Base-by-base conservation (phyloP, 805 yeast genomes). In the Candida manassasensis region DNA sequence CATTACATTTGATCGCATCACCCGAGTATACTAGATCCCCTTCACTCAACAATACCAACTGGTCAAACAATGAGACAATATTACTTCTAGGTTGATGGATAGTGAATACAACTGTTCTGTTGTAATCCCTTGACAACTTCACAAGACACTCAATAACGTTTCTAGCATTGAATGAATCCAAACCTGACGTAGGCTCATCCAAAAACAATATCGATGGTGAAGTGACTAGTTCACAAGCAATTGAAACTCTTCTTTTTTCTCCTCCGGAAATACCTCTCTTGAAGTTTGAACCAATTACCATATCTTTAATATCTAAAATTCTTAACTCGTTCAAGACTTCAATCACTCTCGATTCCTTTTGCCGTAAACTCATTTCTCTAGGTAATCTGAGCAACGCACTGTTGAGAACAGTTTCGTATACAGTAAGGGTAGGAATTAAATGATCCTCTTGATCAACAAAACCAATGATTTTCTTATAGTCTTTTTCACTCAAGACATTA, bases 81-180 rank as follows among this genome's bases (percentile, higher is more conserved):
- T 93, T 93, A 38, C 96, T 85, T 52, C 98, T 73, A 8, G 98
- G 98, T 55, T 93, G 98, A 62, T 93, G 98, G 45, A 93, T 93
- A 0, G 98, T 87, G 55, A 93, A 83, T 2, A 93, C 77, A 32
- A 93, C 79, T 0, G 98, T 90, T 53, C 97, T 78, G 41, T 84
- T 80, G 57, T 81, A 84, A 48, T 79, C 82, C 39, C 79, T 71
- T 0, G 97, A 86, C 39, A 93, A 69, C 38, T 83, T 73, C 2
- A 84, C 90, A 29, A 93, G 69, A 41, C 87, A 75, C 41, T 88
- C 97, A 29, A 93, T 71, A 6, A 93, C 98, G 48, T 89, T 87
- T 52, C 77, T 79, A 1, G 98, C 97, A 60, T 89, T 90, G 55
- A 77, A 90, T 6, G 97, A 81, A 57, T 93, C 99, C 39, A 93